A percentile compares a stretch with the other conserved stretches of the same genome.
Evolutionary conservation across 2,329 filamentous ascomycete species (phyloP).

Genomic region (Plenodomus lindquistii): DNA sequence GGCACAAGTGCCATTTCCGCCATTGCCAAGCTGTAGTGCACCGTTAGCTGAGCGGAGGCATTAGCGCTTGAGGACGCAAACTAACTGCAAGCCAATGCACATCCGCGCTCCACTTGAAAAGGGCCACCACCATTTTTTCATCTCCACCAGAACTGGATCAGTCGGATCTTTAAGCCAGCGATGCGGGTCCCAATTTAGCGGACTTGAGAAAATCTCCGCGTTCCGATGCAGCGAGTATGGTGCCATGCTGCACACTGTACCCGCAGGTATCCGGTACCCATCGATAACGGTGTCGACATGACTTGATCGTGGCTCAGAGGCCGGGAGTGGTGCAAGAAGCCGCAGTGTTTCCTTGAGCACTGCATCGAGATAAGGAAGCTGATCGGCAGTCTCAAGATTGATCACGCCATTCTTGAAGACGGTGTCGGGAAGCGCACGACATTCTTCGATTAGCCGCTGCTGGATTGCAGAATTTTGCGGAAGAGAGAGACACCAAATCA

Average conservation of each 20-base stretch:
- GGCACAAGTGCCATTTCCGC: conserved; percentile 55
- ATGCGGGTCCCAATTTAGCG: conserved; percentile 37
- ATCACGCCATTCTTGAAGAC: conserved; percentile 25
- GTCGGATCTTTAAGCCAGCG: conserved; percentile 28
- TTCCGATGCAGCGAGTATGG: conserved; percentile 47
- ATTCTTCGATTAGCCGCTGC: conserved; percentile 50
- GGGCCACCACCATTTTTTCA: conserved; percentile 46
- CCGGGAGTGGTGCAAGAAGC: conserved; percentile 57
- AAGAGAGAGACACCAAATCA: conserved; percentile 36
- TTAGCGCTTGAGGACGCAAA: background rate
- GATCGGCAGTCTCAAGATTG: conserved; percentile 40
- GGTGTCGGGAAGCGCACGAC: conserved; percentile 27
- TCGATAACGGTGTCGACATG: conserved; percentile 43
- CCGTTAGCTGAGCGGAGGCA: conserved; percentile 1
- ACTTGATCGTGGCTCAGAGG: conserved; percentile 54
- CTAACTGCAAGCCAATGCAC: conserved; percentile 41
- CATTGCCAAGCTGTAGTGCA: conserved; percentile 46
- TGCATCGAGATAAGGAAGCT: conserved; percentile 52
- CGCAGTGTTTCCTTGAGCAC: conserved; percentile 57
- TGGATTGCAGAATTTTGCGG: conserved; percentile 50
- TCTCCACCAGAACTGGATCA: conserved; percentile 21
- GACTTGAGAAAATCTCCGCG: conserved; percentile 31
- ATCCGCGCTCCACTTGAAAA: conserved; percentile 48
- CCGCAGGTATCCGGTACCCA: conserved; percentile 38
- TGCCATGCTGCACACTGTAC: conserved; percentile 46